Evolutionary conservation across 129 eudicot species (phyloP), one percentile per base, ranked within the genome.

Genomic region (Pseudognaphalium luteoalbum): DNA sequence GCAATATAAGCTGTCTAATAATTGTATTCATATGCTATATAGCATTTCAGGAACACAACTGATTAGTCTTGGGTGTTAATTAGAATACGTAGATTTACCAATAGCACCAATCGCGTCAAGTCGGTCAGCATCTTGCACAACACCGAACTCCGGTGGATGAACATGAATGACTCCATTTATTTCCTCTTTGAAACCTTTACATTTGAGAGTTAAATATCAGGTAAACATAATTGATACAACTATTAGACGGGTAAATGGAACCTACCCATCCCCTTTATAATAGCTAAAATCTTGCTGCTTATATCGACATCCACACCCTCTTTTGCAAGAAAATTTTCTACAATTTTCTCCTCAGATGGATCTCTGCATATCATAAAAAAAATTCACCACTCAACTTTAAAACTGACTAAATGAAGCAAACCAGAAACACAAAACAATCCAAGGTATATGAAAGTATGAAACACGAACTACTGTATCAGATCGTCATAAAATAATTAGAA

Each of bases 101-200:
- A 94, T 91, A 29, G 98, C 98, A 71, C 98, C 98, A 84, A 91
- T 94, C 30, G 98, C 98, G 83, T 94, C 98, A 76, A 94, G 98
- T n/a, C 98, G 90, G 76, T 94, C 98, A 70, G 98, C 98, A 89
- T 94, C 98, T 89, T 94, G 98, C 73, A 89, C 98, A 41, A 94
- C 88, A 71, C 91, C 93, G 73, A 88, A 91, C 78, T 94, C 98
- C 22, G 76, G 74, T 44, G 79, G 77, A 51, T 62, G 69, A 76
- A 66, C 77, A 76, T 77, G 74, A 39, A 69, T 42, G 32, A 59
- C 77, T 72, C 96, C 97, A 34, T 68, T 77, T 56, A 94, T 73
- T 82, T 94, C 98, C 71, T 94, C 97, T 80, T 94, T 94, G 73
- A 94, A 94, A 57, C 98, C 98, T 94, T 84, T 30, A 81, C 22